Evolutionary conservation across 768 basidiomycete genomes (phyloP).

Genomic region (Hygrocybe punicea): DNA sequence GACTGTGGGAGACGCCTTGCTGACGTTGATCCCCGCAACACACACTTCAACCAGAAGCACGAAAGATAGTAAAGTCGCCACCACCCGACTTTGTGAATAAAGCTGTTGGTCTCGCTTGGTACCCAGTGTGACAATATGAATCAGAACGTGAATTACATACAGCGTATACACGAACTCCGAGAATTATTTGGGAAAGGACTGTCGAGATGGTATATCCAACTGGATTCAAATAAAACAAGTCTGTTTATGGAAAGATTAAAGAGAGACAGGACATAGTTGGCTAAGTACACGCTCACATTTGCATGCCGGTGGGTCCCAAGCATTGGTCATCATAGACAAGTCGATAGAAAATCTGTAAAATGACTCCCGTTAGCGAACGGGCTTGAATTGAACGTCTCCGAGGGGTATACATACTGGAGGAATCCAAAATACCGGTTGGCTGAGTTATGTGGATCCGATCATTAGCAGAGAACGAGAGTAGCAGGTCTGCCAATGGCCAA

Average conservation of each 20-base stretch:
- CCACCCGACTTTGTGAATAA: conserved; percentile 13
- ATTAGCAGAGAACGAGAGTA: too few relatives aligned
- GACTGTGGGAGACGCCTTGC: conserved; percentile 11
- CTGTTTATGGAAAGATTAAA: conserved; percentile 6
- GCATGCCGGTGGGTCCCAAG: conserved; percentile 14
- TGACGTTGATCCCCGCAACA: conserved; percentile 19
- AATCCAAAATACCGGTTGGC: too few relatives aligned
- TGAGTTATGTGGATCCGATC: too few relatives aligned
- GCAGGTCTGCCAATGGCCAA: too few relatives aligned
- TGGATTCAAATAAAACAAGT: conserved; percentile 22
- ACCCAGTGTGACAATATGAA: not conserved
- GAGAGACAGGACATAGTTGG: not conserved
- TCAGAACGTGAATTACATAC: conserved; percentile 12
- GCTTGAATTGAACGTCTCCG: too few relatives aligned
- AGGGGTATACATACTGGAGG: too few relatives aligned
- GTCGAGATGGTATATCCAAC: conserved; percentile 25
- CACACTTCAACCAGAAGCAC: conserved; percentile 16
- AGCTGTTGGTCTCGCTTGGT: conserved; percentile 10
- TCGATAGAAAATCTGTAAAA: conserved; percentile 1
- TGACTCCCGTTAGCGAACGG: too few relatives aligned
- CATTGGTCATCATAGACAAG: too few relatives aligned
- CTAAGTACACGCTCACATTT: conserved; percentile 9
- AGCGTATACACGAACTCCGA: conserved; percentile 25
- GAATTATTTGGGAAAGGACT: conserved; percentile 24
- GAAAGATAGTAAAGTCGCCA: conserved; percentile 11